Conservation (phyloP, 257 asterid genomes). For the Ligustrum vulgare region DNA sequence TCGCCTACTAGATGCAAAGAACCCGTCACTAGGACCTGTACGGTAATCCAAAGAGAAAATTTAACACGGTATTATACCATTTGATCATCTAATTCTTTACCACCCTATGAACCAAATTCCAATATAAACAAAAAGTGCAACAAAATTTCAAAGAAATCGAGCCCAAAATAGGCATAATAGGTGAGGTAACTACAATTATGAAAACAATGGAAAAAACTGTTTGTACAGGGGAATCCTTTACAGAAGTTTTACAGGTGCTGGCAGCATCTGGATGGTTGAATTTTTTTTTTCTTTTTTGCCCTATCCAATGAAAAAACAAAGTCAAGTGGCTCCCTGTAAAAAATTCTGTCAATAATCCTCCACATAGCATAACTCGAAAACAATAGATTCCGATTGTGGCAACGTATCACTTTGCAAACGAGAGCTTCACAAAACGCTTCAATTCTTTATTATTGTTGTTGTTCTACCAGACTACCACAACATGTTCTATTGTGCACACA, state of each 20-base stretch:
- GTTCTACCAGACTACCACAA: neutral
- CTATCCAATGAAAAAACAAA: too few species aligned
- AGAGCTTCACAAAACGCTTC: neutral
- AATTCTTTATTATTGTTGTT: neutral
- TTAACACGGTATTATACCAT: neutral
- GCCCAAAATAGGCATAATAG: neutral
- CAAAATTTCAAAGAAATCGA: neutral
- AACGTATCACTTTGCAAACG: neutral
- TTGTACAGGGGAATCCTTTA: too few species aligned
- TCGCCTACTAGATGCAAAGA: slow-evolving; percentile 90
- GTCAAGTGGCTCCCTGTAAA: too few species aligned
- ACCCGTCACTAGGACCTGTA: slow-evolving; percentile 88
- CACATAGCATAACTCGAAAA: too few species aligned
- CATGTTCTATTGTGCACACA: neutral
- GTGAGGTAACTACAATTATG: neutral
- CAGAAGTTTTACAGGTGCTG: too few species aligned
- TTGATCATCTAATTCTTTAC: neutral
- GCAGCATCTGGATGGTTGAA: too few species aligned
- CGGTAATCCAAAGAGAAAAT: slow-evolving; percentile 14
- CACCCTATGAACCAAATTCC: neutral
- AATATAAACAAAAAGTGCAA: neutral
- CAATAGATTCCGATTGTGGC: neutral
- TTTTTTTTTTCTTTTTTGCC: too few species aligned
- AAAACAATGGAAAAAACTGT: neutral
- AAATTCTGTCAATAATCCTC: too few species aligned